These are phyloP conservation scores for Boletus nobilissimus DNA, from an alignment of 1,284 basidiomycete genomes.

Conservation along the genomic window DNA sequence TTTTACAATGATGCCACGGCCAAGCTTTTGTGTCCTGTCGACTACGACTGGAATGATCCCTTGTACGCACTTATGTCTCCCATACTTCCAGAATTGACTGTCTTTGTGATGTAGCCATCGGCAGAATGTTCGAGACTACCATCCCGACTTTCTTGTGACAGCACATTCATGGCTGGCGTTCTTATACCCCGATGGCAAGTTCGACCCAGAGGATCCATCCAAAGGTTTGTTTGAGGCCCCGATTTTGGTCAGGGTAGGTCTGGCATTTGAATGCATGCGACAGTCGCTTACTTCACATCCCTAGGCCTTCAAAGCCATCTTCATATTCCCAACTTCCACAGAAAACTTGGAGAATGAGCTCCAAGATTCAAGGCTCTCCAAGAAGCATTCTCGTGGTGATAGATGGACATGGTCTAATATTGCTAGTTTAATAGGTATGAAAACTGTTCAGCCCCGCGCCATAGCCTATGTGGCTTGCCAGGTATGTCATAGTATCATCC, in stretches of 20 bases:
- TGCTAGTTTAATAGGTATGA: background rate
- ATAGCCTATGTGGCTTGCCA: slow-evolving; percentile 18
- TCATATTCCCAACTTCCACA: slow-evolving; percentile 4
- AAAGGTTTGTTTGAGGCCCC: too few species aligned
- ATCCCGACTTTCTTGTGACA: background rate
- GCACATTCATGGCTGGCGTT: background rate
- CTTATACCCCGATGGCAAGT: background rate
- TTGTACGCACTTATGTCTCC: background rate
- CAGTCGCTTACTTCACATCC: background rate
- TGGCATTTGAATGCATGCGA: too few species aligned
- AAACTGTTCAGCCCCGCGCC: background rate
- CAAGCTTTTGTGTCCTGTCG: background rate
- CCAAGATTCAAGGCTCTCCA: background rate
- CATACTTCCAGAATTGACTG: background rate
- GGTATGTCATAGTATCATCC: background rate
- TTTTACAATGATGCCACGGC: background rate
- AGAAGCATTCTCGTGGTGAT: background rate
- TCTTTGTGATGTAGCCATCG: background rate
- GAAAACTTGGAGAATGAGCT: background rate
- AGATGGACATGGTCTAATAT: background rate
- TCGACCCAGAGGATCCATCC: background rate
- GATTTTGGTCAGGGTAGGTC: too few species aligned
- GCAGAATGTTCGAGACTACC: background rate
- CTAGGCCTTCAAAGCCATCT: too few species aligned
- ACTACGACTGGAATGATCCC: background rate